Base-by-base conservation (phyloP, 805 yeast genomes). In the Metschnikowia matae region DNA sequence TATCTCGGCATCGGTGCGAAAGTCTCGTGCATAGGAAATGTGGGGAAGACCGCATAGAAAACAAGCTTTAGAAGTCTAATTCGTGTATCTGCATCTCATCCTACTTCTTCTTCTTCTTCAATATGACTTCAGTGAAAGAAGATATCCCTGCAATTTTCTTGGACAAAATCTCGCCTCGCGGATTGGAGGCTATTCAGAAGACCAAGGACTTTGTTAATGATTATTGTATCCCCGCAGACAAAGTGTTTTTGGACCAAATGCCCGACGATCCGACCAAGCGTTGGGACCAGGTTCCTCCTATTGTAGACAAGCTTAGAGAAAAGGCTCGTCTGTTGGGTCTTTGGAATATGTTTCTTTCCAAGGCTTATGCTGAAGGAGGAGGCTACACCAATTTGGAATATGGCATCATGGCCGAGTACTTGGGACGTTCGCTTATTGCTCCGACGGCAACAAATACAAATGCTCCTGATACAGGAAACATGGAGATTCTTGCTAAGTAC, bases 391-490 rank as follows among this genome's bases (percentile, higher is more conserved):
- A 82, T 62, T 64, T 82, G 55, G 87, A 83, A 59, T 83, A 83
- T 58, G 87, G 84, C 0, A 62, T 83, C 48, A 81, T 83, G 85
- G 84, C 85, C 1, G 79, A 76, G 60, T 79, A 80, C 60, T 68
- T 82, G 60, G 88, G 87, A 13, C 69, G 80, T 46, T 71, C 81
- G 2, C 67, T 68, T 45, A 62, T 74, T 48, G 86, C 81, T 1
- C 81, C 85, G 2, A 85, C 80, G 60, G 84, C 77, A 18, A 79
- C 84, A 52, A 82, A 83, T 60, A 76, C 81, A 15, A 65, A 63
- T 50, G 86, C 87, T 10, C 87, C 87, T 7, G 87, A 82, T 56
- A 82, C 87, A 8, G 86, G 87, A 3, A 81, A 82, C 60, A 83
- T 78, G 82, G 80, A 75, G 60, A 64, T 68, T 53, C 62, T 60